Conservation (phyloP, 495 filamentous ascomycete species). For the Penicillium chermesinum region DNA sequence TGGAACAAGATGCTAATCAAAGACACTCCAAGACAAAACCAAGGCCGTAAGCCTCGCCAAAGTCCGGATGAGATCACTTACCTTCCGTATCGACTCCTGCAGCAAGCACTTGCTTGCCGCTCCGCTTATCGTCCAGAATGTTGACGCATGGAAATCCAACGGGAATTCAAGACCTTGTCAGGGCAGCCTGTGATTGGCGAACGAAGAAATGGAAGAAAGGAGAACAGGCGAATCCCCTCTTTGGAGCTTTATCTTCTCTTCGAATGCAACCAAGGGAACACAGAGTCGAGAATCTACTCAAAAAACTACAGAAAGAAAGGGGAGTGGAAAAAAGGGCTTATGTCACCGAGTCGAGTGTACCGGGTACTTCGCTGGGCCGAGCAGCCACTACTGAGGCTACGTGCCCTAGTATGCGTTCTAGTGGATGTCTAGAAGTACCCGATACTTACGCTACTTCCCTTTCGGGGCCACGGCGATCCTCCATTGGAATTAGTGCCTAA, state of each 20-base stretch:
- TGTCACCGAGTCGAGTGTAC: slow-evolving; percentile 12
- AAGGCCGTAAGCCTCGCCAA: background rate
- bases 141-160: slow-evolving; percentile 47
- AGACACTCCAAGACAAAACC: background rate
- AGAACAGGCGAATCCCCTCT: slow-evolving; percentile 4
- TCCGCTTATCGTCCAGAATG: slow-evolving; percentile 49
- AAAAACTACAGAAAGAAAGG: slow-evolving; percentile 9
- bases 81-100: slow-evolving; percentile 50
- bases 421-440: background rate
- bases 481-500: background rate
- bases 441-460: slow-evolving; percentile 1
- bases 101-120: slow-evolving; percentile 54
- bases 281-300: background rate
- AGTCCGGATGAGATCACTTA: slow-evolving; percentile 24
- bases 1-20: background rate
- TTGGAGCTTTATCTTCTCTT: background rate
- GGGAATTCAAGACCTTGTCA: slow-evolving; percentile 24
- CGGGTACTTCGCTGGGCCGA: slow-evolving; percentile 1
- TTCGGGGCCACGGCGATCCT: background rate
- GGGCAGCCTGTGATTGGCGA: slow-evolving; percentile 24
- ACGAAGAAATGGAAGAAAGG: slow-evolving; percentile 3
- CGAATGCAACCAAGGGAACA: background rate
- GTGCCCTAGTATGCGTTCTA: background rate
- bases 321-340: slow-evolving; percentile 13
- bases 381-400: background rate